A percentile compares a stretch with the other conserved stretches of the same genome.
Conservation (phyloP, 495 filamentous ascomycete species). For the Bathelium albidoporum region DNA sequence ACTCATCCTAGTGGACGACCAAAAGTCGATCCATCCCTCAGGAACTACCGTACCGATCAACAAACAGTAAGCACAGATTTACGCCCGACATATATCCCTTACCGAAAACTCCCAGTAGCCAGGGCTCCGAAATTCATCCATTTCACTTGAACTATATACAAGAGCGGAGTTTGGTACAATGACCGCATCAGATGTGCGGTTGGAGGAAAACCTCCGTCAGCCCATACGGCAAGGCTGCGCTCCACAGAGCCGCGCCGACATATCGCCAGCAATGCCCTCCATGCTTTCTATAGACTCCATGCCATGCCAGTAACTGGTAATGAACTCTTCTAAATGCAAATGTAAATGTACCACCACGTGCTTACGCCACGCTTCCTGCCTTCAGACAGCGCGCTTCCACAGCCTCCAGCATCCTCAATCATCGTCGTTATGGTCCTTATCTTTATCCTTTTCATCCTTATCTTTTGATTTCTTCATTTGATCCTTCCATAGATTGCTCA, state of each 20-base stretch:
- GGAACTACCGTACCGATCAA: no score
- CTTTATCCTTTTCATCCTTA: constrained; percentile 33
- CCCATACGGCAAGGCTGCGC: background rate
- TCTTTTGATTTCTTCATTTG: constrained; percentile 51
- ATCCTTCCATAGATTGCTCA: constrained; percentile 64
- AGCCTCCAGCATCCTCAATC: background rate
- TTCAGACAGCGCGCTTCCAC: background rate
- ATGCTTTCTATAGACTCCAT: background rate
- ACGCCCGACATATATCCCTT: no score
- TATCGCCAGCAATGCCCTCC: background rate
- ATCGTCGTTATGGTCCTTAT: constrained; percentile 28
- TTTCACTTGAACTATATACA: background rate
- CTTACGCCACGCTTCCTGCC: background rate
- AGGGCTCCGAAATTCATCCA: background rate
- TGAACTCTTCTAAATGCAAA: background rate
- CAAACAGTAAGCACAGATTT: no score
- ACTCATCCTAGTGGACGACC: background rate
- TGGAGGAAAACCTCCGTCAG: background rate
- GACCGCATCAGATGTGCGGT: background rate
- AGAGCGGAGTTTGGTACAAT: background rate
- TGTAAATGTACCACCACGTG: background rate
- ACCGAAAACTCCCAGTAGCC: no score
- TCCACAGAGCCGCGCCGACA: background rate
- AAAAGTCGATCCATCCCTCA: no score
- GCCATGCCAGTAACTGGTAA: background rate